These are phyloP conservation scores for Blastobotrys malaysiensis DNA, from an alignment of 1,139 yeast genomes.

Conservation along the genomic window DNA sequence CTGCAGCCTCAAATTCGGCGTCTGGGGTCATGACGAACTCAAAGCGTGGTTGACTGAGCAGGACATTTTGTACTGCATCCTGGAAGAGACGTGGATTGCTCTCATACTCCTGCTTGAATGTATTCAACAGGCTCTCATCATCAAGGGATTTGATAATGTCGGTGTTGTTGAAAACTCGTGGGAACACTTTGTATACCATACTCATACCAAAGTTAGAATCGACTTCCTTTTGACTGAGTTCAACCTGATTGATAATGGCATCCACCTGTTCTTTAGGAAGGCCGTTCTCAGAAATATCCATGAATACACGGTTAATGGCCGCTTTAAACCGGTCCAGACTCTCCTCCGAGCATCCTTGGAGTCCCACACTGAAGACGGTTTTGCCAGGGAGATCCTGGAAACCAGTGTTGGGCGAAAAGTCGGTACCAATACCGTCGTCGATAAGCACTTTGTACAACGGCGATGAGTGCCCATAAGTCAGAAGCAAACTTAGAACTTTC, in stretches of 20 bases:
- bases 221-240: slow-evolving; percentile 75
- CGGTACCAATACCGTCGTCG: slow-evolving; percentile 80
- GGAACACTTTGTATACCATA: slow-evolving; percentile 63
- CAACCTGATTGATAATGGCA: slow-evolving; percentile 85
- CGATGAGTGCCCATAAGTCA: slow-evolving; percentile 89
- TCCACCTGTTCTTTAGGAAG: slow-evolving; percentile 62
- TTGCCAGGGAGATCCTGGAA: slow-evolving; percentile 76
- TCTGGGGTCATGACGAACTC: slow-evolving; percentile 74
- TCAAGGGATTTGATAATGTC: slow-evolving; percentile 65
- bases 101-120: slow-evolving; percentile 57
- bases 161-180: slow-evolving; percentile 80
- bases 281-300: slow-evolving; percentile 34
- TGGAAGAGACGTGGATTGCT: slow-evolving; percentile 51
- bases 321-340: slow-evolving; percentile 43
- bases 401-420: slow-evolving; percentile 84
- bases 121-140: slow-evolving; percentile 54
- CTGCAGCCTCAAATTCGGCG: slow-evolving; percentile 44
- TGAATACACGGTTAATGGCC: slow-evolving; percentile 39
- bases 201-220: slow-evolving; percentile 88
- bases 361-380: slow-evolving; percentile 76
- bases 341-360: slow-evolving; percentile 62
- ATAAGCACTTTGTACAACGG: slow-evolving; percentile 80
- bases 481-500: slow-evolving; percentile 63
- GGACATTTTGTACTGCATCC: slow-evolving; percentile 48
- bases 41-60: slow-evolving; percentile 54